These are phyloP conservation scores for Hirschfeldia incana DNA, from an alignment of 345 rosid genomes.

Conservation along the genomic window DNA sequence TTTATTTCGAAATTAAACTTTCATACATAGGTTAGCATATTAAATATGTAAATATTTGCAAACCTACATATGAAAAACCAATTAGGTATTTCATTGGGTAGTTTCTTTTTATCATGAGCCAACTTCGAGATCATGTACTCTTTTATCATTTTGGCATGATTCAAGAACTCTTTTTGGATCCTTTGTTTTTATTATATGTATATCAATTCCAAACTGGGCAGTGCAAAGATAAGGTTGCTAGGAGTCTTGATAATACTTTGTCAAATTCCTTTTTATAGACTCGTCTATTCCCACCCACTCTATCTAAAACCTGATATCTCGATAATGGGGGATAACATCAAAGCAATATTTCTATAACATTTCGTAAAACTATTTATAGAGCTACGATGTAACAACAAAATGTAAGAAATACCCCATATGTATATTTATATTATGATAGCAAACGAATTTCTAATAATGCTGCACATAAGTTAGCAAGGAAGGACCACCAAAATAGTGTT, in stretches of 20 bases:
- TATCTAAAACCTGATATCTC: not conserved
- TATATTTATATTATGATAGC: not conserved
- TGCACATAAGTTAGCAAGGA: not conserved
- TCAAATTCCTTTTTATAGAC: not conserved
- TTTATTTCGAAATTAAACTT: too few species aligned
- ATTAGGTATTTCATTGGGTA: not conserved
- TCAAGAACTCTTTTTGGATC: conserved; percentile 27
- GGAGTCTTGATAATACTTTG: conserved; percentile 10
- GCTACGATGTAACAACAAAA: not conserved
- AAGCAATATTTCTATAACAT: not conserved
- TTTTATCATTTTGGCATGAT: conserved; percentile 29
- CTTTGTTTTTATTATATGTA: not conserved
- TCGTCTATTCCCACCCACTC: conserved; percentile 12
- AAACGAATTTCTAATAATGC: not conserved
- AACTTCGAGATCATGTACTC: conserved; percentile 25
- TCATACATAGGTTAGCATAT: too few species aligned
- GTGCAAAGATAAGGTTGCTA: conserved; percentile 31
- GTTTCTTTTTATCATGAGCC: conserved; percentile 21
- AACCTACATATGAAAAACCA: not conserved
- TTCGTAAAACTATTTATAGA: not conserved
- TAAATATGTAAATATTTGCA: not conserved
- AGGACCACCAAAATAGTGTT: not conserved
- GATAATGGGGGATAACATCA: not conserved
- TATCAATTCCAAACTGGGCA: not conserved
- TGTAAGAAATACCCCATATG: too few species aligned